Percentiles rank a stretch among this genome's conserved stretches.
These are phyloP conservation scores for Apium graveolens DNA, from an alignment of 129 eudicot genomes.

Conservation along the genomic window DNA sequence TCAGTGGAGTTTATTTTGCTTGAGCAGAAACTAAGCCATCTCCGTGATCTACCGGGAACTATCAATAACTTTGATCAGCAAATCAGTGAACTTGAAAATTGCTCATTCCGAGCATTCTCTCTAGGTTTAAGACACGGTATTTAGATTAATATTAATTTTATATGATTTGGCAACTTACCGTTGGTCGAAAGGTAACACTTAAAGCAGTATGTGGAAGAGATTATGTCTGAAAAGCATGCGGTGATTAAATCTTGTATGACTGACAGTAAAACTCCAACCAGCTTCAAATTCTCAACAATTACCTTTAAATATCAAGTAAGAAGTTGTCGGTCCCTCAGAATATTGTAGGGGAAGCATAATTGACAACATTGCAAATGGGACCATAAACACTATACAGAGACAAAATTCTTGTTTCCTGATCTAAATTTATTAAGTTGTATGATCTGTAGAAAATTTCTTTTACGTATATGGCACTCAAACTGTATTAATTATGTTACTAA, in stretches of 20 bases:
- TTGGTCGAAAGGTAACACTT: too few relatives aligned
- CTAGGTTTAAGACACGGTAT: slow-evolving; percentile 40
- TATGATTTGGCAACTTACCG: too few relatives aligned
- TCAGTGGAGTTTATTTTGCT: slow-evolving; percentile 27
- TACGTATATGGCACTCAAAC: neutral
- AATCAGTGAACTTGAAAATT: slow-evolving; percentile 76
- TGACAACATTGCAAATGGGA: neutral
- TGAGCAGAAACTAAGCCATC: slow-evolving; percentile 47
- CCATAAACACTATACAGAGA: neutral
- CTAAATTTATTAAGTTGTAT: neutral
- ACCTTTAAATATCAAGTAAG: neutral
- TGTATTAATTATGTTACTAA: slow-evolving; percentile 9
- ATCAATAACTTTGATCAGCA: slow-evolving; percentile 47
- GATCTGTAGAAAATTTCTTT: neutral
- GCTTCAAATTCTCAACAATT: too few relatives aligned
- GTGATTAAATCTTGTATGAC: too few relatives aligned
- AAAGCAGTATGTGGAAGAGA: too few relatives aligned
- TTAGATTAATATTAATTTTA: neutral
- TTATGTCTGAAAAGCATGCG: too few relatives aligned
- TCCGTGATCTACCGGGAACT: slow-evolving; percentile 40
- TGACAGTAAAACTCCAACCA: too few relatives aligned
- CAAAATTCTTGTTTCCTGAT: neutral
- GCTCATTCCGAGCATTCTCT: slow-evolving; percentile 53
- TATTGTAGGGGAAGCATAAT: neutral
- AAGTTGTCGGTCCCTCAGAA: neutral